Percentiles rank a stretch among this genome's conserved stretches.
These are phyloP conservation scores for Juglanconis juglandina DNA, from an alignment of 2,329 filamentous ascomycete genomes.

Conservation along the genomic window DNA sequence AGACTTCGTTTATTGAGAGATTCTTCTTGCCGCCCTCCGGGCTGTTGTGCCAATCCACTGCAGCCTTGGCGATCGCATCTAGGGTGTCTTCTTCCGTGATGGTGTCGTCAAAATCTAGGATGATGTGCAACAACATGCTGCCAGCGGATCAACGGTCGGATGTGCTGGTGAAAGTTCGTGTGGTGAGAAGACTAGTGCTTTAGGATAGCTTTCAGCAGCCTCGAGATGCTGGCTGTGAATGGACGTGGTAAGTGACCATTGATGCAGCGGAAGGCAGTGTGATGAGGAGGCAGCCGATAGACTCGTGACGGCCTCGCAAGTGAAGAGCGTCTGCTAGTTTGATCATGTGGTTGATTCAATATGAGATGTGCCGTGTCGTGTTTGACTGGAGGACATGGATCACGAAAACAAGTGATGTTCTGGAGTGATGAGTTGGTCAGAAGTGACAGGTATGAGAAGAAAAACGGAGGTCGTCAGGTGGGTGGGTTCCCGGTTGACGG, in stretches of 20 bases:
- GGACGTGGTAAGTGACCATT: not conserved
- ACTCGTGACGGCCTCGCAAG: not conserved
- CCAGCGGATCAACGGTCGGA: too few relatives aligned
- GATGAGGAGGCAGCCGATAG: too few relatives aligned
- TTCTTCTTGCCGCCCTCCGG: conserved; percentile 24
- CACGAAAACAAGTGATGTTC: too few relatives aligned
- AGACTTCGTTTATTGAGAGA: conserved; percentile 31
- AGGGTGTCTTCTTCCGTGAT: conserved; percentile 56
- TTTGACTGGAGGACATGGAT: too few relatives aligned
- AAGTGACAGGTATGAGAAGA: too few relatives aligned
- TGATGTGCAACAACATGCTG: conserved; percentile 28
- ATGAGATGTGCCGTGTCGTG: too few relatives aligned
- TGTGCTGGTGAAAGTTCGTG: not conserved
- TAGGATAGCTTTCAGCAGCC: not conserved
- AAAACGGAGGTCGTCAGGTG: too few relatives aligned
- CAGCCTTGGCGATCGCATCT: conserved; percentile 41
- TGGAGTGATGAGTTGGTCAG: too few relatives aligned
- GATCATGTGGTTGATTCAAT: not conserved
- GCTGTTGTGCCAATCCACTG: conserved; percentile 33
- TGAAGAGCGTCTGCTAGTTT: not conserved
- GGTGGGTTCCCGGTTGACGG: too few relatives aligned
- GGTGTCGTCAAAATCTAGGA: conserved; percentile 60
- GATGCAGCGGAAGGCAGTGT: not conserved
- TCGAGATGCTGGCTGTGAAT: not conserved
- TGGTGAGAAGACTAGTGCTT: not conserved